These are phyloP conservation scores for Gamarada debralockiae DNA, from an alignment of 495 filamentous ascomycete genomes.

Conservation along the genomic window DNA sequence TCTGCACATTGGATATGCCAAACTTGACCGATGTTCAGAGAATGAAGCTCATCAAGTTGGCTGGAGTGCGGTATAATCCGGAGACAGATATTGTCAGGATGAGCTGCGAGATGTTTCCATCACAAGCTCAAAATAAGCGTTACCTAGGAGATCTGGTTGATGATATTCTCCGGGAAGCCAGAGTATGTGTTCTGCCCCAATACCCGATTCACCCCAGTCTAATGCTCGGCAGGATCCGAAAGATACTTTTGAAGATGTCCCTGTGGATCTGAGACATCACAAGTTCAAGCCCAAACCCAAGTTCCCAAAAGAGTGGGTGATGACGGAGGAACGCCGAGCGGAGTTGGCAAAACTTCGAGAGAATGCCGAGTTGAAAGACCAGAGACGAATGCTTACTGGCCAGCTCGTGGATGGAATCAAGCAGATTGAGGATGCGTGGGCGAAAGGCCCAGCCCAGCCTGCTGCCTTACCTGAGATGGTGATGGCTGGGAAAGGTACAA, in stretches of 20 bases:
- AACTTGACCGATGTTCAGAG: slow-evolving; percentile 62
- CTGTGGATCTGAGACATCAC: slow-evolving; percentile 87
- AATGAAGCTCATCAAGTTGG: slow-evolving; percentile 81
- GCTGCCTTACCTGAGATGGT: slow-evolving; percentile 28
- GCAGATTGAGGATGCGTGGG: slow-evolving; percentile 42
- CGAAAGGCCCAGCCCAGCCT: not conserved
- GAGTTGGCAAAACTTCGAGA: slow-evolving; percentile 57
- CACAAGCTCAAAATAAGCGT: slow-evolving; percentile 92
- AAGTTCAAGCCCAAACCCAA: slow-evolving; percentile 60
- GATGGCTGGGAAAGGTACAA: slow-evolving; percentile 14
- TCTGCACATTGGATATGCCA: slow-evolving; percentile 65
- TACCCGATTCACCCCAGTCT: not conserved
- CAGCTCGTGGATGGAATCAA: slow-evolving; percentile 50
- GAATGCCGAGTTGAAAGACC: slow-evolving; percentile 43
- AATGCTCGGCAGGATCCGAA: slow-evolving; percentile 49
- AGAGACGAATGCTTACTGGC: slow-evolving; percentile 40
- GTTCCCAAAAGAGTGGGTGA: slow-evolving; percentile 79
- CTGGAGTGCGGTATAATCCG: slow-evolving; percentile 87
- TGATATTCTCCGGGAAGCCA: slow-evolving; percentile 69
- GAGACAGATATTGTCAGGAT: slow-evolving; percentile 80
- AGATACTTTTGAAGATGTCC: slow-evolving; percentile 85
- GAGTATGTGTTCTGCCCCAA: slow-evolving; percentile 39
- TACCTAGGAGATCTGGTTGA: slow-evolving; percentile 79
- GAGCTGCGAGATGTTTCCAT: slow-evolving; percentile 83
- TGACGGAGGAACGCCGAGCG: slow-evolving; percentile 65